These are phyloP conservation scores for Colletotrichum euphorbiae DNA, from an alignment of 2,329 filamentous ascomycete genomes.

Conservation along the genomic window DNA sequence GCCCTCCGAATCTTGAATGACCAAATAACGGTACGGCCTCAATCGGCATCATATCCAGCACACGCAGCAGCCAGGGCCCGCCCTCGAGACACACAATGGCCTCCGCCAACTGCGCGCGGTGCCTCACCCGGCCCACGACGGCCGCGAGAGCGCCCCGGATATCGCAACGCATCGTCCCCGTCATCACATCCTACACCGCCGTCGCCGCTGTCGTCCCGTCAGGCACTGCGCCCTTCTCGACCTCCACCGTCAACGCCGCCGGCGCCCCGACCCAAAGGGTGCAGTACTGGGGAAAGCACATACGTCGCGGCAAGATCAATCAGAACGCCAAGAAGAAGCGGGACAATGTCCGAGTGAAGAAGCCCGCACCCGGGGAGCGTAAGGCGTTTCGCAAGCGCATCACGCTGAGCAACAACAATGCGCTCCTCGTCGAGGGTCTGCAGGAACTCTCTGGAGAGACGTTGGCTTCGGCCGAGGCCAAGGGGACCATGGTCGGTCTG, in stretches of 20 bases:
- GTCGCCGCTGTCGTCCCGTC: constrained; percentile 48
- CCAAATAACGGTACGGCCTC: constrained; percentile 4
- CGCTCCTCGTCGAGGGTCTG: constrained; percentile 79
- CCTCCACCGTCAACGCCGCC: constrained; percentile 46
- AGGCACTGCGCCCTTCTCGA: constrained; percentile 56
- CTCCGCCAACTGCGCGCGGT: constrained; percentile 55
- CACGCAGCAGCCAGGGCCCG: constrained; percentile 42
- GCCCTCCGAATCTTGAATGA: constrained; percentile 21
- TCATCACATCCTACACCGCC: constrained; percentile 43
- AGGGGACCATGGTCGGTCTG: constrained; percentile 77
- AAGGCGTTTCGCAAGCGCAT: constrained; percentile 90
- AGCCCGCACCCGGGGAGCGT: constrained; percentile 80
- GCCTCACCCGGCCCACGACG: constrained; percentile 52
- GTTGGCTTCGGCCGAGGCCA: constrained; percentile 64
- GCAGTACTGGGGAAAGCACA: constrained; percentile 38
- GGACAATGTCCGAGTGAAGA: constrained; percentile 59
- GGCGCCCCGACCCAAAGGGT: constrained; percentile 30
- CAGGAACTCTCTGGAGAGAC: constrained; percentile 68
- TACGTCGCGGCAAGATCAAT: constrained; percentile 40
- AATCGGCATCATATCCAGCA: neutral
- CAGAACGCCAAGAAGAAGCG: constrained; percentile 59
- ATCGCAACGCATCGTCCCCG: constrained; percentile 49
- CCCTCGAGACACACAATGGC: constrained; percentile 48
- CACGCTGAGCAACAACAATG: constrained; percentile 93
- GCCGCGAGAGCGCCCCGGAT: constrained; percentile 42